These are phyloP conservation scores for Beauveria sp. DNA, from an alignment of 2,329 filamentous ascomycete species.

Conservation along the genomic window DNA sequence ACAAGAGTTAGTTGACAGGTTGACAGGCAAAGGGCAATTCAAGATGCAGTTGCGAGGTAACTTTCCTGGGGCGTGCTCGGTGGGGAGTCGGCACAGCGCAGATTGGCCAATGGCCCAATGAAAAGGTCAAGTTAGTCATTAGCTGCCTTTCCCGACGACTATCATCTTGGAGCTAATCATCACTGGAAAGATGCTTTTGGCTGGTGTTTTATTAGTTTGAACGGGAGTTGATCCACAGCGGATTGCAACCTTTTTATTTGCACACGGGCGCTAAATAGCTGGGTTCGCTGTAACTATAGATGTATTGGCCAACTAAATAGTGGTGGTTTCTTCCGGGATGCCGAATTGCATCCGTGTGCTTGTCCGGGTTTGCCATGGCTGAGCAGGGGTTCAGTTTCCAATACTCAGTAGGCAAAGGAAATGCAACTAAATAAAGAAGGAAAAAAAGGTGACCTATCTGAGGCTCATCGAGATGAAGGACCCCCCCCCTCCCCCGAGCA, in stretches of 20 bases:
- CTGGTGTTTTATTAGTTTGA: not conserved
- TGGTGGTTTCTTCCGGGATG: not conserved
- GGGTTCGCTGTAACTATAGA: not conserved
- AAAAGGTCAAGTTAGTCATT: too few relatives aligned
- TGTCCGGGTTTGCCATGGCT: too few relatives aligned
- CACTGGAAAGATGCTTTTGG: not conserved
- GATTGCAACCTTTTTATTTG: not conserved
- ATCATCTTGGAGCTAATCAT: too few relatives aligned
- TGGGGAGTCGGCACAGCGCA: too few relatives aligned
- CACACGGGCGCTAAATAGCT: not conserved
- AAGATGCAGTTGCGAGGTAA: too few relatives aligned
- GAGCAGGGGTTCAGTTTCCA: not conserved
- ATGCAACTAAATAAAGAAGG: not conserved
- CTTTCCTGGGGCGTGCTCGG: too few relatives aligned
- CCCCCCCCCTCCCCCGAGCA: not conserved
- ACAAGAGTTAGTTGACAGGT: too few relatives aligned
- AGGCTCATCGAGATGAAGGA: constrained; percentile 2
- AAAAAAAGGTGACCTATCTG: not conserved
- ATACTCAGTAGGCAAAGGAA: not conserved
- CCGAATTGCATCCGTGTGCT: not conserved
- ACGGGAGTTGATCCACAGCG: constrained; percentile 2
- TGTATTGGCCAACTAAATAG: not conserved
- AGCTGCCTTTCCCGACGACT: too few relatives aligned
- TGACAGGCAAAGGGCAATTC: too few relatives aligned
- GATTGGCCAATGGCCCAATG: too few relatives aligned